Evolutionary conservation across 1,139 yeast genomes (phyloP).

Genomic region (Trichomonascaceae sp.): DNA sequence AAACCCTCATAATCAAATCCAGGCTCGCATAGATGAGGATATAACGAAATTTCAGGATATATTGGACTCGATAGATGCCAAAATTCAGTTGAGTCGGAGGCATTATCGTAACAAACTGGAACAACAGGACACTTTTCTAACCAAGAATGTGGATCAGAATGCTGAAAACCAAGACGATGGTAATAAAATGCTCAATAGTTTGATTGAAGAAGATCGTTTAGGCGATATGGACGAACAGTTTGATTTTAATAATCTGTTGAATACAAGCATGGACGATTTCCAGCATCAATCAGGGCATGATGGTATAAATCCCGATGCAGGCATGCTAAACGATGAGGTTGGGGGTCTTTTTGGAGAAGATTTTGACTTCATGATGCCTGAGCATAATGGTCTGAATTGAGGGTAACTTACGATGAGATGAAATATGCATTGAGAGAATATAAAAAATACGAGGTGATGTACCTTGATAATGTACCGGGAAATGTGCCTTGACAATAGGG

Average conservation of each 20-base stretch:
- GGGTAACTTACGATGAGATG: neutral
- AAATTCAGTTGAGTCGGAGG: constrained; percentile 20
- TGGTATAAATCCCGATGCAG: constrained; percentile 8
- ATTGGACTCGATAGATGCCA: constrained; percentile 23
- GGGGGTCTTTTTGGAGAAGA: constrained; percentile 26
- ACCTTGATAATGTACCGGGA: no score
- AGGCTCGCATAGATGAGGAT: constrained; percentile 21
- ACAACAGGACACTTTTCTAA: constrained; percentile 4
- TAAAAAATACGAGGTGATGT: no score
- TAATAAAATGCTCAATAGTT: constrained; percentile 1
- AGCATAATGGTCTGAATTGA: constrained; percentile 5
- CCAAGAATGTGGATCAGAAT: neutral
- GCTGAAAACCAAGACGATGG: constrained; percentile 3
- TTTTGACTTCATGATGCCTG: constrained; percentile 23
- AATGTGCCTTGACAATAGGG: no score
- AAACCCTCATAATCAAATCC: constrained; percentile 23
- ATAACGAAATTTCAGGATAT: constrained; percentile 20
- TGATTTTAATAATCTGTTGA: constrained; percentile 17
- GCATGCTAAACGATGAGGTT: constrained; percentile 10
- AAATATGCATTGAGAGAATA: neutral
- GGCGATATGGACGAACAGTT: constrained; percentile 10
- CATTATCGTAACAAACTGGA: constrained; percentile 13
- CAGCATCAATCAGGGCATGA: constrained; percentile 5
- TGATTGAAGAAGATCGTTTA: constrained; percentile 9
- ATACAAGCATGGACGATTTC: constrained; percentile 11